phyloP scores from a whole-genome alignment of 1,284 basidiomycete species.

The Malassezia dermatis region DNA sequence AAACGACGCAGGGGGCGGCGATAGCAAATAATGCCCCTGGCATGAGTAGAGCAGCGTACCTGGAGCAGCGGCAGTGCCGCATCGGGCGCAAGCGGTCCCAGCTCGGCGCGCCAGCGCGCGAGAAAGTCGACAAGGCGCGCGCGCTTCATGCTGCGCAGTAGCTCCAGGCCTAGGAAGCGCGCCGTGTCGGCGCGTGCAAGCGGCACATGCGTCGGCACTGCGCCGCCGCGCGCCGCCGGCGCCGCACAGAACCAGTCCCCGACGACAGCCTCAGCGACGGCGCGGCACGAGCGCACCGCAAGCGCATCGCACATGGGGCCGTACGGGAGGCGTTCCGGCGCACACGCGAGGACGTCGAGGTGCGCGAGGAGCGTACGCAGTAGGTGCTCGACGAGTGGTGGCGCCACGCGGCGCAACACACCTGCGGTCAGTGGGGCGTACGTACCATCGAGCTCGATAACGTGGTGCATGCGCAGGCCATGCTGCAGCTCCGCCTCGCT shows the following conservation, averaged over 20 bases:
- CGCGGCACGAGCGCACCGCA: slow-evolving; percentile 5
- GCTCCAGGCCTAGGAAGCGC: slow-evolving; percentile 26
- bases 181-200: slow-evolving; percentile 22
- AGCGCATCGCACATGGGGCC: slow-evolving; percentile 22
- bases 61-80: slow-evolving; percentile 5
- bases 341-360: slow-evolving; percentile 30
- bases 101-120: slow-evolving; percentile 11
- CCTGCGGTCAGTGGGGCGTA: slow-evolving; percentile 7
- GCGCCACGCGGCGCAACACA: slow-evolving; percentile 27
- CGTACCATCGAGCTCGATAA: slow-evolving; percentile 34
- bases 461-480: slow-evolving; percentile 24
- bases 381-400: slow-evolving; percentile 18
- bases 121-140: slow-evolving; percentile 20
- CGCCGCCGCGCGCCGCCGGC: not conserved
- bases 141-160: slow-evolving; percentile 14
- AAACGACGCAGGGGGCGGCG: slow-evolving; percentile 22
- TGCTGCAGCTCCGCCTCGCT: slow-evolving; percentile 28
- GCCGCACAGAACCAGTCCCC: slow-evolving; percentile 30
- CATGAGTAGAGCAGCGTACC: slow-evolving; percentile 3
- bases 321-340: slow-evolving; percentile 25
- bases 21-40: slow-evolving; percentile 25
- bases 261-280: slow-evolving; percentile 27
- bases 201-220: slow-evolving; percentile 11
- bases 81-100: slow-evolving; percentile 4
- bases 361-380: slow-evolving; percentile 29